phyloP scores from a whole-genome alignment of 345 rosid genomes.

The Boechera divaricarpa region DNA sequence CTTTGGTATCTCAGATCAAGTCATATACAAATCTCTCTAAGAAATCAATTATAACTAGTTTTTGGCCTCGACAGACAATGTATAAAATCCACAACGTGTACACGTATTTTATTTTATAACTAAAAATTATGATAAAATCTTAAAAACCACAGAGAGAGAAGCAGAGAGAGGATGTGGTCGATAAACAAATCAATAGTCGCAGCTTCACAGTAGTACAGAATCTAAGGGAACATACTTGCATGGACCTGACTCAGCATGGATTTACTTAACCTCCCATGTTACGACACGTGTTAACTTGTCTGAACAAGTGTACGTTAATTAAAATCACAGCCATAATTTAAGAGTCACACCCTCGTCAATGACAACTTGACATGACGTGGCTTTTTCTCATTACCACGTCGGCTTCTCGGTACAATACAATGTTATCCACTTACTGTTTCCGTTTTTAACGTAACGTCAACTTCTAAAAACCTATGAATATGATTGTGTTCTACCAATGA shows the following conservation, averaged over 20 bases:
- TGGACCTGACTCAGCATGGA: conserved; percentile 52
- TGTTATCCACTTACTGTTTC: conserved; percentile 38
- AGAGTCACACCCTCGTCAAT: background rate
- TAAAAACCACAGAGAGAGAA: background rate
- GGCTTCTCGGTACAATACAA: conserved; percentile 18
- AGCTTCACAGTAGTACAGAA: conserved; percentile 11
- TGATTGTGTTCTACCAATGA: conserved; percentile 25
- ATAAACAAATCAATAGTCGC: background rate
- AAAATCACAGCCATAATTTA: background rate
- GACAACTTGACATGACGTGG: conserved; percentile 40
- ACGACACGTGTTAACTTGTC: conserved; percentile 44
- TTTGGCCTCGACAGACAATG: background rate
- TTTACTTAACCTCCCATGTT: background rate
- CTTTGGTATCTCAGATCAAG: background rate
- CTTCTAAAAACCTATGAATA: background rate
- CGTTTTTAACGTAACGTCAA: background rate
- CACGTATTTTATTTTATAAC: background rate
- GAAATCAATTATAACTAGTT: background rate
- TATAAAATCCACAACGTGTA: background rate
- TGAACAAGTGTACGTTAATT: conserved; percentile 15
- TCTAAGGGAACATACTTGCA: conserved; percentile 27
- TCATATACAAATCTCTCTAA: background rate
- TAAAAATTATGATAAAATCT: background rate
- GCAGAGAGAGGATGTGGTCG: background rate
- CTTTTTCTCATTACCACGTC: conserved; percentile 35